These are phyloP conservation scores for Exidia glandulosa DNA, from an alignment of 768 basidiomycete genomes.

Conservation along the genomic window DNA sequence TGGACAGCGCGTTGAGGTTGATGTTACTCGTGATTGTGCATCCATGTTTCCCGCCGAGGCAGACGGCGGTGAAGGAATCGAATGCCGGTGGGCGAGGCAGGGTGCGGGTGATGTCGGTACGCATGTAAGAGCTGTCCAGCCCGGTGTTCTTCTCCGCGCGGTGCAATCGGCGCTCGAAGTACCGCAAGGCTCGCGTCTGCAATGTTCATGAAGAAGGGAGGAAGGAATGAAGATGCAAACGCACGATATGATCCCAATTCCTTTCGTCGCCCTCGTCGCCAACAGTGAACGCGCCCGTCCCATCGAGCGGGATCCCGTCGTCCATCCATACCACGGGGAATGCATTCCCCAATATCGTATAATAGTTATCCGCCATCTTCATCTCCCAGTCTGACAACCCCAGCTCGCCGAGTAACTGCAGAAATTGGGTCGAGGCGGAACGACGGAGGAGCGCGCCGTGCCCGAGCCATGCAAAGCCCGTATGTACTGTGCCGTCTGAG, in stretches of 20 bases:
- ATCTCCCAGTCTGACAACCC: constrained; percentile 37
- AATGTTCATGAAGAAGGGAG: not conserved
- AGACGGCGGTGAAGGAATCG: constrained; percentile 9
- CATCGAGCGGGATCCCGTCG: constrained; percentile 47
- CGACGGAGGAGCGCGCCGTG: constrained; percentile 46
- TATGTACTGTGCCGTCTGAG: constrained; percentile 28
- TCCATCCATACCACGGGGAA: constrained; percentile 55
- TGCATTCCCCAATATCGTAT: constrained; percentile 43
- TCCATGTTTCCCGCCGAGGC: constrained; percentile 29
- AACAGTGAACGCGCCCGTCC: constrained; percentile 43
- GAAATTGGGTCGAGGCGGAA: constrained; percentile 33
- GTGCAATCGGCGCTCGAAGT: not conserved
- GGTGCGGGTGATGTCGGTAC: constrained; percentile 43
- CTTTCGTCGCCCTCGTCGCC: constrained; percentile 46
- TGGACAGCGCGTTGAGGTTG: too few species aligned
- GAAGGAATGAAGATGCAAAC: not conserved
- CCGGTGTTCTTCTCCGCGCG: constrained; percentile 12
- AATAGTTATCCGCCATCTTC: constrained; percentile 65
- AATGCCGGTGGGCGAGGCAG: constrained; percentile 32
- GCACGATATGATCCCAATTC: constrained; percentile 40
- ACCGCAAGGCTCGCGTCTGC: not conserved
- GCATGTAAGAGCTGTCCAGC: constrained; percentile 36
- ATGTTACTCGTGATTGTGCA: constrained; percentile 5
- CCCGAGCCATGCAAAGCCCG: constrained; percentile 57
- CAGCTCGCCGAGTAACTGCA: constrained; percentile 32